Conservation (phyloP, 495 filamentous ascomycete species). For the Penicillium maclennaniae region DNA sequence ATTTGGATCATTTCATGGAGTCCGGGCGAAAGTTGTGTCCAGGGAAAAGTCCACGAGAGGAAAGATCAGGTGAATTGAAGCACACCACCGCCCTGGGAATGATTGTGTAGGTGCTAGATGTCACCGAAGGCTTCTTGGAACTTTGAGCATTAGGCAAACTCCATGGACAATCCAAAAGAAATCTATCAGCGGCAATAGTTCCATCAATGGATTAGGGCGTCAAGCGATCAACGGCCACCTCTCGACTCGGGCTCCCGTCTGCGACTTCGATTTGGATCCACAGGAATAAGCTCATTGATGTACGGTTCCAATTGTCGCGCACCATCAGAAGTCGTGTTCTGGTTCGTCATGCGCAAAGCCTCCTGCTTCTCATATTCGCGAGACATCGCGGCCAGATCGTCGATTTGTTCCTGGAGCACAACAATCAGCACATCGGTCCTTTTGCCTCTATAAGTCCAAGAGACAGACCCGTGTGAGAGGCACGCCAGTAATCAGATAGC, state of each 20-base stretch:
- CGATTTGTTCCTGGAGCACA: slow-evolving; percentile 46
- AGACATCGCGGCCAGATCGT: slow-evolving; percentile 49
- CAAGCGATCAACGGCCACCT: slow-evolving; percentile 23
- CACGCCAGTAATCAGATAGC: slow-evolving; percentile 49
- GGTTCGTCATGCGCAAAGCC: slow-evolving; percentile 44
- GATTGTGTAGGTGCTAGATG: no score
- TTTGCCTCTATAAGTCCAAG: neutral
- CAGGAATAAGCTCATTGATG: slow-evolving; percentile 49
- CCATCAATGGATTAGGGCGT: neutral
- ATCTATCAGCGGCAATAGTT: neutral
- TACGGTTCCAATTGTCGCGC: slow-evolving; percentile 37
- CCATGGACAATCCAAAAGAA: neutral
- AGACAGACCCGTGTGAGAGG: slow-evolving; percentile 49
- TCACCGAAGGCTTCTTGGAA: no score
- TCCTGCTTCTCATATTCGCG: slow-evolving; percentile 51
- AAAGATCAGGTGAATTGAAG: neutral
- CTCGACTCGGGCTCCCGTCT: slow-evolving; percentile 34
- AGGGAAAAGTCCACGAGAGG: neutral
- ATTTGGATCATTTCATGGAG: neutral
- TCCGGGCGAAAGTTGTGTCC: neutral
- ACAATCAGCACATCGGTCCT: slow-evolving; percentile 1
- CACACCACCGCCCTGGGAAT: neutral
- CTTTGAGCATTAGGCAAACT: no score
- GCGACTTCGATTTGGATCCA: slow-evolving; percentile 31
- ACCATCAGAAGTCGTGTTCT: slow-evolving; percentile 15